Evolutionary conservation across 306 rosid species (phyloP).

Genomic region (Mucuna pruriens): DNA sequence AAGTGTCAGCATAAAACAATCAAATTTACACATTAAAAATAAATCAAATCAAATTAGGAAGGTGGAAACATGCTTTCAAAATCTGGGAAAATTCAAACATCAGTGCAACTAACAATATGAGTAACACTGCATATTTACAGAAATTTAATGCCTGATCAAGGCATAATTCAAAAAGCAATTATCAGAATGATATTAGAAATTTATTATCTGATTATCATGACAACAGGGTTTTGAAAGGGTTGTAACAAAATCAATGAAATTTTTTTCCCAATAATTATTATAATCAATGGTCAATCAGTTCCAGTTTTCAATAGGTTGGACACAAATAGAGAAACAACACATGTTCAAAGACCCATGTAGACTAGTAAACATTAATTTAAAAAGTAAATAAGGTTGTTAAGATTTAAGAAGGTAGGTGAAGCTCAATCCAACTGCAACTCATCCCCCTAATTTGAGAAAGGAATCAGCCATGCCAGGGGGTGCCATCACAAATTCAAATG

Average conservation of each 20-base stretch:
- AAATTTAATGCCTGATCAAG: background rate
- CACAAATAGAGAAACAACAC: background rate
- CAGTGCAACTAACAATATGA: background rate
- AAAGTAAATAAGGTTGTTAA: background rate
- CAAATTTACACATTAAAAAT: constrained; percentile 14
- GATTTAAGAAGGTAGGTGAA: background rate
- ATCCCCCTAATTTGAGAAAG: background rate
- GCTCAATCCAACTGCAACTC: background rate
- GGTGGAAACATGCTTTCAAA: background rate
- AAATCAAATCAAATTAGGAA: background rate
- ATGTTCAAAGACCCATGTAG: background rate
- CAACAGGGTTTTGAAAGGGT: background rate
- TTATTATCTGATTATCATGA: background rate
- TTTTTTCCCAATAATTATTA: background rate
- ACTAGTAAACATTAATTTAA: background rate
- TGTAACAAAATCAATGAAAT: background rate
- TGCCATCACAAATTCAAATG: background rate
- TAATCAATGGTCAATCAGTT: background rate
- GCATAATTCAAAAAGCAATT: background rate
- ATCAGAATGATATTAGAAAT: background rate
- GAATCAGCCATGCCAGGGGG: background rate
- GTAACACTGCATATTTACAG: background rate
- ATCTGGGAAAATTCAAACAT: background rate
- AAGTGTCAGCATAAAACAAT: constrained; percentile 41
- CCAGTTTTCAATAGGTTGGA: background rate